Base-by-base conservation (phyloP, 192 early-diverging fungal genomes). In the Coemansia sp. region DNA sequence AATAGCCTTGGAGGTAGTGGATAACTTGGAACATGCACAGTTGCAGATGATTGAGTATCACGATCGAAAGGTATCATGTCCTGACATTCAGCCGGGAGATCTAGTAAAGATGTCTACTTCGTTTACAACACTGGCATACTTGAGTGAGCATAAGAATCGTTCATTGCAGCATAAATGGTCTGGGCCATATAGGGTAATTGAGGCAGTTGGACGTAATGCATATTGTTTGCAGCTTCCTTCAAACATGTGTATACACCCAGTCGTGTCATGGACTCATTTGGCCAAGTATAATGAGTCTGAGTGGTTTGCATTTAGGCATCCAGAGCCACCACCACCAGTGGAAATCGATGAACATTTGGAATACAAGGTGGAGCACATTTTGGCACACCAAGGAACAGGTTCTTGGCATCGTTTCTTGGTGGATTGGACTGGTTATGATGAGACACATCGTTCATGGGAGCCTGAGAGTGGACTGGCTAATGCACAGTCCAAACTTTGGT, bases 131-230 rank as follows among this genome's bases (percentile, higher is more conserved):
- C 49, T 10, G 22, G n/a, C 49, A 52, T 52, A 52, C 10, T 24
- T 52, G 20, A 3, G n/a, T 1, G 8, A 52, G 5, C n/a, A 22
- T n/a, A 6, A 18, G 20, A 52, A 52, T 10, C 0, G 2, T 1
- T 52, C 49, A 9, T 20, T 52, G n/a, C 49, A 52, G n/a, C 49
- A 52, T 20, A 52, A 24, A n/a, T 52, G 49, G 49, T 52, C 49
- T 0, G 22, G 49, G 1, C 49, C 49, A 18, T 52, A 52, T 20
- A 52, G 27, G n/a, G 22, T 36, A 7, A 2, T 36, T 1, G 34
- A 36, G 34, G 34, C 34, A 0, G 34, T 36, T 36, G 34, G 34
- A 6, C 1, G 34, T 36, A 36, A 36, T 36, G 34, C 2, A 7
- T 36, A 36, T 7, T 3, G 0, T 36, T 36, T 36, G 2, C 34